These are phyloP conservation scores for Cudoniella acicularis DNA, from an alignment of 495 filamentous ascomycete genomes.

Conservation along the genomic window DNA sequence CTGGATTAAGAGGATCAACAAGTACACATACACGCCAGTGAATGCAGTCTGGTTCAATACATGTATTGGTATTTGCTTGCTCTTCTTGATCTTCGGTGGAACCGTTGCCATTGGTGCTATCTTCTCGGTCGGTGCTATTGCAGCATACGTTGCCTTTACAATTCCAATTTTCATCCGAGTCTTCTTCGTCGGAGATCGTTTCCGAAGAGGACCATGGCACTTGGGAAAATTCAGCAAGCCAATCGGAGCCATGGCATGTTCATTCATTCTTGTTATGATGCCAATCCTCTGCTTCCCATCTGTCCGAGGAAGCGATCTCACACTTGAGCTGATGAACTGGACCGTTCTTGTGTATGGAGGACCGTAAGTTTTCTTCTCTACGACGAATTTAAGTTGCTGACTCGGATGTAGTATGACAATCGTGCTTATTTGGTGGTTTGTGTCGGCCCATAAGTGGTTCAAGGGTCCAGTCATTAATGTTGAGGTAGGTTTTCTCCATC, in stretches of 20 bases:
- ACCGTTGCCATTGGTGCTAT: conserved; percentile 64
- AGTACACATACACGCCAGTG: conserved; percentile 64
- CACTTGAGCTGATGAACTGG: conserved; percentile 66
- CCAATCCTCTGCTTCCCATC: conserved; percentile 72
- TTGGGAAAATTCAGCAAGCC: conserved; percentile 58
- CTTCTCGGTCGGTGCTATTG: conserved; percentile 74
- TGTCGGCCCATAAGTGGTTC: conserved; percentile 68
- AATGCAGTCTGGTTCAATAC: conserved; percentile 77
- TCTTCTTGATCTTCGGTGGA: conserved; percentile 68
- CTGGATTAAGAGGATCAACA: conserved; percentile 65
- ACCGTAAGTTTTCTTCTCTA: conserved; percentile 31
- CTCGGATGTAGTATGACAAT: conserved; percentile 43
- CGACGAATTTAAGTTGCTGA: background rate
- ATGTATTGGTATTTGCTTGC: conserved; percentile 58
- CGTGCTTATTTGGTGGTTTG: conserved; percentile 65
- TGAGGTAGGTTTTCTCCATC: conserved; percentile 28
- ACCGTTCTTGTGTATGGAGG: conserved; percentile 72
- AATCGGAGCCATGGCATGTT: conserved; percentile 57
- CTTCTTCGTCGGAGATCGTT: conserved; percentile 68
- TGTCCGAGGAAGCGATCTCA: conserved; percentile 53
- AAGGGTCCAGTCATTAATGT: conserved; percentile 70
- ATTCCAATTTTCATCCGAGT: conserved; percentile 72
- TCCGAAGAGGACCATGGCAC: conserved; percentile 72
- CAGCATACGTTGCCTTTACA: conserved; percentile 70
- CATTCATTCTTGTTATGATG: conserved; percentile 68